Evolutionary conservation across 306 rosid genomes (phyloP), one percentile per base, ranked within the genome.

Genomic region (Fagus crenata): DNA sequence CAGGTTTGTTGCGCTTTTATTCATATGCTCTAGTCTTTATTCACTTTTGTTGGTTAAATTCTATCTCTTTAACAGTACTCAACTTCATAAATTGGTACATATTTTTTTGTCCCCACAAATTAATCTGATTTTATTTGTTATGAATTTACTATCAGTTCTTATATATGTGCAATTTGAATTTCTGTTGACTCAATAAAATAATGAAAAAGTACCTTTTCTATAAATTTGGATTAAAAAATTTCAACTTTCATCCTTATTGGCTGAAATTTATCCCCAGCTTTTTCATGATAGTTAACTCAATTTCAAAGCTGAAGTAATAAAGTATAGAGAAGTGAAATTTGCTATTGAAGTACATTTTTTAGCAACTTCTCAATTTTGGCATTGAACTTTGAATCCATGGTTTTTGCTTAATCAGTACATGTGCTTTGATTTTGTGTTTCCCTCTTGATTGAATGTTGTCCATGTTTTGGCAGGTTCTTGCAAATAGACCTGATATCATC

Each of bases 401-500:
- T 58, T 75, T 42, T 36, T 5, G 63, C 36, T 8, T 46, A 12
- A 31, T 3, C 39, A 36, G 69, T 56, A 35, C 49, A 18, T 58
- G 70, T 14, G 73, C 65, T 53, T 53, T 5, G 1, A 13, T 46
- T 65, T 68, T 69, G 43, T 17, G 56, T 77, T 68, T 80, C 70
- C 78, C 28, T 64, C 32, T 82, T 78, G 51, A 72, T 77, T 53
- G 80, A 67, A 82, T 77, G 58, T 73, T 69, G 67, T 77, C 49
- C 67, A 74, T 77, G 61, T 78, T 75, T 75, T 84, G 82, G 77
- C 86, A 95, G 98, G 98, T 95, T 78, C 97, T 95, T 85, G 99
- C 99, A 55, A 95, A 87, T 87, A 88, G 99, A 86, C 99, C 99
- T 5, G 99, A 95, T 78, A 95, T 95, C 75, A 92, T 95, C 28